Base-by-base conservation (phyloP, 2,329 filamentous ascomycete genomes). In the Colletotrichum spinosum region DNA sequence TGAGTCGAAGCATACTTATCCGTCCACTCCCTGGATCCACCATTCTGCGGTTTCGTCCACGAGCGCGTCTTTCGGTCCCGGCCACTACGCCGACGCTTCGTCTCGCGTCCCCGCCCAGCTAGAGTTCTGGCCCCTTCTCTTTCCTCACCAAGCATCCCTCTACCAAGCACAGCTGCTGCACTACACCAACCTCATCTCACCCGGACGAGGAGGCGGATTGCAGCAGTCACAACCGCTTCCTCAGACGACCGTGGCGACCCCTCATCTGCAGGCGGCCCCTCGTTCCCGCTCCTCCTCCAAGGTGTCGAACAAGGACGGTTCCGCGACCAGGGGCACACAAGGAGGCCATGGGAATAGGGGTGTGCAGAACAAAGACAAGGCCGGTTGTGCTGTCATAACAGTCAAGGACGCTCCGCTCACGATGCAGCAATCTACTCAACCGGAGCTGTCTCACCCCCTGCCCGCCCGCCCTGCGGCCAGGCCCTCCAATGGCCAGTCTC, bases 261-360 rank as follows among this genome's bases (percentile, higher is more conserved):
- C 86, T 67, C 81, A 84, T 74, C 81, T 85, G 70, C 85, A 88
- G 76, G 81, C 84, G 72, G 80, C 83, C 70, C 79, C 85, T 66
- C 80, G 86, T 74, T 85, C 87, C 73, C 81, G 85, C 73, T 87
- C 87, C 60, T 83, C 84, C 60, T 87, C 86, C 79, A 88, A 87
- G 75, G 84, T 84, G 78, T 87, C 84, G 69, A 83, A 82, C 77
- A 86, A 84, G 74, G 84, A 86, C 75, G 77, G 76, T 68, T 72
- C 76, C 62, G 74, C 78, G 72, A 73, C 75, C 68, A 86, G 84
- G 76, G 79, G 79, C 71, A 80, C 75, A 74, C 75, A 80, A 72
- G 85, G 81, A 81, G 84, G 85, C 83, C 83, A 88, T 90, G 88
- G 88, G 88, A 89, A 84, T 85, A 88, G 84, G 79, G 79, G 81